Conservation (phyloP, 345 rosid genomes). For the Arabidopsis suecica region DNA sequence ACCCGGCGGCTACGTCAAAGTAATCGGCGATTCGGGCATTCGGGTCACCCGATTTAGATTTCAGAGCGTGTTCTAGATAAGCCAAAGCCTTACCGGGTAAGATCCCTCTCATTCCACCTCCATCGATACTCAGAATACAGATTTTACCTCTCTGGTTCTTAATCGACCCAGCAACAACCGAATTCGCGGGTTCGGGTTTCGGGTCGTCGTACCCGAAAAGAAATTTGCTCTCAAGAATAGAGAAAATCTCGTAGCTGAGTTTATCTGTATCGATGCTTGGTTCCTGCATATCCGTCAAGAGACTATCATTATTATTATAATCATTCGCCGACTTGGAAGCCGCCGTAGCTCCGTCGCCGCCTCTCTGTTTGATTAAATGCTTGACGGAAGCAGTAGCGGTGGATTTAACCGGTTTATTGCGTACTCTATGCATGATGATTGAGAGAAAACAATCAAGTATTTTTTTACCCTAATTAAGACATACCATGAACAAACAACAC, state of each 20-base stretch:
- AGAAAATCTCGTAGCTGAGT: constrained; percentile 96
- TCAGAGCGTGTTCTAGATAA: constrained; percentile 78
- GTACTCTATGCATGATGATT: constrained; percentile 45
- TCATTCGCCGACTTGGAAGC: constrained; percentile 45
- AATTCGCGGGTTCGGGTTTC: constrained; percentile 52
- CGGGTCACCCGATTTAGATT: constrained; percentile 83
- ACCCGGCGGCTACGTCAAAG: constrained; percentile 93
- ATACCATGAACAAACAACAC: constrained; percentile 33
- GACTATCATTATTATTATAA: constrained; percentile 33
- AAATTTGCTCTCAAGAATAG: constrained; percentile 89
- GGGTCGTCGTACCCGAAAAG: constrained; percentile 76
- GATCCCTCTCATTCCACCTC: constrained; percentile 93
- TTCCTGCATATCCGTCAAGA: constrained; percentile 71
- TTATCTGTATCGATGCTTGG: constrained; percentile 97
- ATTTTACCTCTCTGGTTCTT: constrained; percentile 96
- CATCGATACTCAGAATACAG: constrained; percentile 86
- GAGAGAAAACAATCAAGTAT: constrained; percentile 19
- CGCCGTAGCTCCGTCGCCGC: constrained; percentile 33
- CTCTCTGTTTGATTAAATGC: constrained; percentile 33
- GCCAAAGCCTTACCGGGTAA: constrained; percentile 87
- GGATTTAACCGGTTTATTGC: constrained; percentile 35
- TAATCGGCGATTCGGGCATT: constrained; percentile 88
- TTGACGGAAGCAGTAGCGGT: constrained; percentile 12
- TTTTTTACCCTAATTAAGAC: not conserved
- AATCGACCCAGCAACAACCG: constrained; percentile 43